Evolutionary conservation across 1,139 yeast species (phyloP).

Genomic region (Meyerozyma guilliermondii): DNA sequence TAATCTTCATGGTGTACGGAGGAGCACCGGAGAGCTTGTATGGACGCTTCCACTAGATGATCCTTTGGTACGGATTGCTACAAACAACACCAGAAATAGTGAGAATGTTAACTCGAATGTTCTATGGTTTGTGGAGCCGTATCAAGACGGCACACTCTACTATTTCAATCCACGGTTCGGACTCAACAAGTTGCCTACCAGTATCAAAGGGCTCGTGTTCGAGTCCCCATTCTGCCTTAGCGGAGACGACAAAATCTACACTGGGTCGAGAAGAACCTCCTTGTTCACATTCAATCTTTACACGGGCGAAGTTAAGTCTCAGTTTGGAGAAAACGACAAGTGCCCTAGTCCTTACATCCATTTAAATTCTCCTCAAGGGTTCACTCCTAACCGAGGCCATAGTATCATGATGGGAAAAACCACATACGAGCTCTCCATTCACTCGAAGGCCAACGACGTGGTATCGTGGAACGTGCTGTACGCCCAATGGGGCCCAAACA

Average conservation of each 20-base stretch:
- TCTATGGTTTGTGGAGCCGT: conserved; percentile 87
- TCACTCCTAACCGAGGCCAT: conserved; percentile 5
- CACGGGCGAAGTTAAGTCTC: conserved; percentile 72
- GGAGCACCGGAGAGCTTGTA: conserved; percentile 68
- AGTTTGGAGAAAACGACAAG: conserved; percentile 51
- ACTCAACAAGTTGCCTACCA: conserved; percentile 73
- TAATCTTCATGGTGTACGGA: conserved; percentile 72
- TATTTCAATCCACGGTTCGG: conserved; percentile 79
- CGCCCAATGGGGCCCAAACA: conserved; percentile 90
- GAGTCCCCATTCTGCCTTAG: conserved; percentile 78
- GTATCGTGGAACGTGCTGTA: conserved; percentile 83
- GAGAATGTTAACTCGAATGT: conserved; percentile 26
- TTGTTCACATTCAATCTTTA: conserved; percentile 68
- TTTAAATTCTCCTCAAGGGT: conserved; percentile 10
- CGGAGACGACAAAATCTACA: conserved; percentile 85
- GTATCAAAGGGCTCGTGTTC: conserved; percentile 71
- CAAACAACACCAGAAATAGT: conserved; percentile 18
- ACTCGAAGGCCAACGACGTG: conserved; percentile 54
- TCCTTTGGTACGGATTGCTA: conserved; percentile 45
- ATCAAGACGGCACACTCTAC: conserved; percentile 79
- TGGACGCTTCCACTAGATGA: conserved; percentile 69
- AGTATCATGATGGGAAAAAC: conserved; percentile 49
- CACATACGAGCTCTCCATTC: conserved; percentile 39
- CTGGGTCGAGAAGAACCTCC: conserved; percentile 78
- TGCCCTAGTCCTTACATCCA: conserved; percentile 29